Evolutionary conservation across 1,139 yeast genomes (phyloP).

Genomic region (Sugiyamaella japonica): DNA sequence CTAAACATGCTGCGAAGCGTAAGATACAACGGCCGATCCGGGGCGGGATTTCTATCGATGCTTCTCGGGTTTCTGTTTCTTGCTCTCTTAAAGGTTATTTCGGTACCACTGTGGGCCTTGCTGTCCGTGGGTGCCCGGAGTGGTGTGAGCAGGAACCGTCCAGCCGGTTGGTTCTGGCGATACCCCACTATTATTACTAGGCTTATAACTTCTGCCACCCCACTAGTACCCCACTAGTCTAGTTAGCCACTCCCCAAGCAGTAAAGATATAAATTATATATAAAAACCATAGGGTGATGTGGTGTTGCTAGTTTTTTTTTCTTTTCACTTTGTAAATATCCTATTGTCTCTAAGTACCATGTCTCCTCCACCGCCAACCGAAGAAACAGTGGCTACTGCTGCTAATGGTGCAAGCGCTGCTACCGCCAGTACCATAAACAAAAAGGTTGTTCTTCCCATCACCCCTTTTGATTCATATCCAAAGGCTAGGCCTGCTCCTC

Average conservation of each 20-base stretch:
- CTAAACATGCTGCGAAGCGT: background rate
- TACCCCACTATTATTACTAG: too few relatives aligned
- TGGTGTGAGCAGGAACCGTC: too few relatives aligned
- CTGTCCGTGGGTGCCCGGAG: too few relatives aligned
- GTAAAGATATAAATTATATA: too few relatives aligned
- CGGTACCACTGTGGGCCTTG: too few relatives aligned
- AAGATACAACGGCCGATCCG: too few relatives aligned
- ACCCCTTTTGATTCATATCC: constrained; percentile 29
- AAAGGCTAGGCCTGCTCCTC: constrained; percentile 32
- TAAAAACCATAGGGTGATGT: background rate
- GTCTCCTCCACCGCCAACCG: constrained; percentile 17
- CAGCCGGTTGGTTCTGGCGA: too few relatives aligned
- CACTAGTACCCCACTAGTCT: background rate
- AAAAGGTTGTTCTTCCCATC: constrained; percentile 25
- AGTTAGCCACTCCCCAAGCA: too few relatives aligned
- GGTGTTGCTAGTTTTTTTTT: background rate
- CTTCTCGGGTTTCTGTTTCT: too few relatives aligned
- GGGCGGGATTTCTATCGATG: too few relatives aligned
- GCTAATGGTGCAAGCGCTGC: constrained; percentile 7
- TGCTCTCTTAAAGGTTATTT: too few relatives aligned
- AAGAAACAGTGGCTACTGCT: constrained; percentile 4
- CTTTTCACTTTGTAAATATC: background rate
- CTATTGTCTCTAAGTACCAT: background rate
- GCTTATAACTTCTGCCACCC: too few relatives aligned
- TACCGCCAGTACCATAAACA: background rate